Evolutionary conservation across 257 asterid genomes (phyloP).

Genomic region (Solanum raphanifolium): DNA sequence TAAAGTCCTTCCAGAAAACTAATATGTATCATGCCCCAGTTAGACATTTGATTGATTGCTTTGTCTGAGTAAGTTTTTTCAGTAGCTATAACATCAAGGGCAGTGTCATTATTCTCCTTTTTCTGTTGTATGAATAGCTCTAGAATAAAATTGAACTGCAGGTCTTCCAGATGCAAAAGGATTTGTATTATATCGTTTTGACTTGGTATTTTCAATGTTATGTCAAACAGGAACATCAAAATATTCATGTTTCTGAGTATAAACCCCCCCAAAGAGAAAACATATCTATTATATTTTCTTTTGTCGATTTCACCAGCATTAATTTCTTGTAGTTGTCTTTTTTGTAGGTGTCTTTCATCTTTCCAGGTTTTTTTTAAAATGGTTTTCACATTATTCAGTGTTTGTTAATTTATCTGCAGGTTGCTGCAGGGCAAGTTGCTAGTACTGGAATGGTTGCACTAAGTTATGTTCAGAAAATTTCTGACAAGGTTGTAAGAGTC

Average conservation of each 20-base stretch:
- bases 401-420: conserved; percentile 22
- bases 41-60: not conserved
- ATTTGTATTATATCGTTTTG: not conserved
- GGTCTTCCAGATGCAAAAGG: not conserved
- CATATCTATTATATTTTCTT: not conserved
- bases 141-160: not conserved
- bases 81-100: not conserved
- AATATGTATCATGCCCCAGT: not conserved
- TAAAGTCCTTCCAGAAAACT: not conserved
- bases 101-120: not conserved
- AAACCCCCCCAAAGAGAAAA: not conserved
- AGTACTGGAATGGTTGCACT: conserved; percentile 74
- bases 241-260: not conserved
- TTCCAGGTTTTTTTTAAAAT: not conserved
- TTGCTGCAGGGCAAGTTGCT: conserved; percentile 75
- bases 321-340: not conserved
- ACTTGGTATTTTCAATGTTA: not conserved
- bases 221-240: not conserved
- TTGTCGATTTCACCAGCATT: not conserved
- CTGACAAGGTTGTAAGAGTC: conserved; percentile 37
- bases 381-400: not conserved
- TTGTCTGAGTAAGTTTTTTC: not conserved
- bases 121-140: not conserved
- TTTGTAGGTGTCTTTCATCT: not conserved
- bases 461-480: conserved; percentile 69